Evolutionary conservation across 1,284 basidiomycete genomes (phyloP), one percentile per base, ranked within the genome.

Genomic region (Caloboletus firmus): DNA sequence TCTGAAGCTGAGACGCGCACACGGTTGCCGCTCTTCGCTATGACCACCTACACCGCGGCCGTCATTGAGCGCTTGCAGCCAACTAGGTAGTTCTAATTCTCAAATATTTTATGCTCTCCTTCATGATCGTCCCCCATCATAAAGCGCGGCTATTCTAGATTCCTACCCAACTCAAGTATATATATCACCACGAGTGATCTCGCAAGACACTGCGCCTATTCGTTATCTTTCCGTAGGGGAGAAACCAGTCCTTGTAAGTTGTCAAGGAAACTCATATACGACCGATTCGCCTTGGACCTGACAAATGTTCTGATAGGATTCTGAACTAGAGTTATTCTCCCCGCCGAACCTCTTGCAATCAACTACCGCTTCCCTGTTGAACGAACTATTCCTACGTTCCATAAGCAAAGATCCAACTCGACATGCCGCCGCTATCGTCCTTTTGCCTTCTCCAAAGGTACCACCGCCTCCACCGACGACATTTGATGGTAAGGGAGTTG

Each of bases 321-420:
- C 52, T 17, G 49, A 44, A 20, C 65, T 72, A 2, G 57, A 75
- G 45, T 66, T 65, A 4, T 84, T 83, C 52, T 63, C 72, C 4
- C 79, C 84, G 6, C 84, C 85, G 12, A 87, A 87, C 59, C 73
- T 87, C 36, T 62, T 85, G 31, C 80, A 79, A 57, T 75, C 78
- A 3, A 80, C 82, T 2, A 76, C 82, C 1, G 82, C 85, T 2
- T 73, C 84, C 5, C 75, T 86, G 55, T 63, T 85, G 47, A 72
- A 79, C 22, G 54, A 61, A 17, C 36, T 69, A 5, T 60, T 62
- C 55, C 40, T 69, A 11, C 42, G 63, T 52, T 59, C 63, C 44
- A 35, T 54, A 5, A 7, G 28, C 10, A 35, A 34, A 60, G 74
- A 46, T 52, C 70, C 17, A 47, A 55, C 64, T 9, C 22, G 5